Evolutionary conservation across 1,284 basidiomycete genomes (phyloP), one percentile per base, ranked within the genome.

Genomic region (Pseudomicrostroma phylloplanum): DNA sequence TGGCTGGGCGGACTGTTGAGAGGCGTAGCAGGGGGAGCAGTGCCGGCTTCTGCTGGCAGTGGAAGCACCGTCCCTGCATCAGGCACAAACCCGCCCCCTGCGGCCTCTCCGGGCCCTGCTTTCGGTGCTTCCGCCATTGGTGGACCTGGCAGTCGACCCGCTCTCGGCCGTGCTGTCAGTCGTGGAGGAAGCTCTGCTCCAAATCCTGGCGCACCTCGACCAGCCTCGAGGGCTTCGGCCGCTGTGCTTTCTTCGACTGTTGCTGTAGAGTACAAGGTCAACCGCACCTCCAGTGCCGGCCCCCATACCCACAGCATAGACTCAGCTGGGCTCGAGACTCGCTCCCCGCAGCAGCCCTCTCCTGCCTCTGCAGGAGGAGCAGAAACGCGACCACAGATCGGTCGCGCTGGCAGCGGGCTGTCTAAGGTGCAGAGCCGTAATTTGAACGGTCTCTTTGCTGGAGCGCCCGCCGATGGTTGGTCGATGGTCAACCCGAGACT

Each of bases 241-340:
- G 65, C 71, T 9, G 69, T 69, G 46, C 66, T 68, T 46, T 68
- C 71, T 3, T 62, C 68, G 0, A 64, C 64, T 4, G 53, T 71
- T 11, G 70, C 72, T 21, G 72, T 73, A n/a, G 72, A 72, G 40
- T 67, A 74, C 65, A 71, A 71, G 57, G 71, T 71, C 13, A 51
- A 3, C 4, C 30, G 30, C 3, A 9, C 30, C 4, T 36, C 30
- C 9, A 36, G 30, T 36, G 30, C 30, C 9, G 30, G 4, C 30
- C 30, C 30, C 9, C 30, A 36, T 9, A 36, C 30, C 30, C 30
- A 36, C 9, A 36, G 30, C 30, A 36, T 36, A 9, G 30, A 36
- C 30, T 36, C 30, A 36, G 3, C 30, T 36, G 30, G 30, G 4
- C 30, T 36, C 30, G 30, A 36, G 30, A 36, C 30, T 36, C 30